Evolutionary conservation across 495 filamentous ascomycete genomes (phyloP).

Genomic region (Melanomma pulvis-pyrius): DNA sequence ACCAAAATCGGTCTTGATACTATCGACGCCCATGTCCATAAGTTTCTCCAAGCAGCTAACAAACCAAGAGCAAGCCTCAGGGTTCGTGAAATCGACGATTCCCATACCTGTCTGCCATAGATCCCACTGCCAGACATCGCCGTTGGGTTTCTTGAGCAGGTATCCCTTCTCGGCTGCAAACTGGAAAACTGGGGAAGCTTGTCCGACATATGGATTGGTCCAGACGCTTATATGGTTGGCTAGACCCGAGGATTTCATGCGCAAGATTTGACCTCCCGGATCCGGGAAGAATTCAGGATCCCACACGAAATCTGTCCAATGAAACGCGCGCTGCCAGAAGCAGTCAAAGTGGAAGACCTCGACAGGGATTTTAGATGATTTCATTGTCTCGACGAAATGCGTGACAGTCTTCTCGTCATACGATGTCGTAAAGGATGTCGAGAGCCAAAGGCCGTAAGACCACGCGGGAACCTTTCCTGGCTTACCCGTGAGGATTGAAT

Average conservation of each 20-base stretch:
- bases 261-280: constrained; percentile 62
- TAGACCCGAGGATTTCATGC: constrained; percentile 64
- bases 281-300: constrained; percentile 70
- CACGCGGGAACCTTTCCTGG: constrained; percentile 65
- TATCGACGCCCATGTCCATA: constrained; percentile 67
- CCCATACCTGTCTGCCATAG: constrained; percentile 77
- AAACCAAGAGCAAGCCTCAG: constrained; percentile 65
- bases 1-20: constrained; percentile 75
- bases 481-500: constrained; percentile 63
- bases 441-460: constrained; percentile 74
- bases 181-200: constrained; percentile 66
- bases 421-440: constrained; percentile 69
- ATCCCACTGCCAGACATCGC: constrained; percentile 74
- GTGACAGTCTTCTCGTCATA: constrained; percentile 70
- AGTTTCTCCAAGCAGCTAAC: constrained; percentile 58
- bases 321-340: constrained; percentile 68
- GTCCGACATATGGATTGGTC: constrained; percentile 73
- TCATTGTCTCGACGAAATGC: constrained; percentile 69
- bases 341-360: constrained; percentile 74
- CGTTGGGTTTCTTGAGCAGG: constrained; percentile 68
- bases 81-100: constrained; percentile 74
- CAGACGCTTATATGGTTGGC: constrained; percentile 64
- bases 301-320: constrained; percentile 76
- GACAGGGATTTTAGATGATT: constrained; percentile 63
- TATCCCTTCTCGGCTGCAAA: constrained; percentile 68